These are phyloP conservation scores for Venturia aucupariae DNA, from an alignment of 2,329 filamentous ascomycete genomes.

Conservation along the genomic window DNA sequence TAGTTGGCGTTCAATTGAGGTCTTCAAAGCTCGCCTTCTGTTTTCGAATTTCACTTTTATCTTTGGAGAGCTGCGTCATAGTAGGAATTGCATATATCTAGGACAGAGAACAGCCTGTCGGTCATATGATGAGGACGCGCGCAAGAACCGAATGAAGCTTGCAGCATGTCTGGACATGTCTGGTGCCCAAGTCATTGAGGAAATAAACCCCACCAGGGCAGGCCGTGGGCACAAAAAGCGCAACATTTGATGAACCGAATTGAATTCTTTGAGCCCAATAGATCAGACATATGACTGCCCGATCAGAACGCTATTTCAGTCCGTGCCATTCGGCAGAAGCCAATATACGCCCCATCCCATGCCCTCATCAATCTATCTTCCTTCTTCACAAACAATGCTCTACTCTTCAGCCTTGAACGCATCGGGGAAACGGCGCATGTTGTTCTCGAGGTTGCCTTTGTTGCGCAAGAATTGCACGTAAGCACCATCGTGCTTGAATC, in stretches of 20 bases:
- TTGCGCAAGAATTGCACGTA: constrained; percentile 99
- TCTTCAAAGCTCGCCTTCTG: too few species aligned
- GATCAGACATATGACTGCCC: background rate
- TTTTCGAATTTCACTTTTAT: too few species aligned
- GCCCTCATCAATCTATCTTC: constrained; percentile 4
- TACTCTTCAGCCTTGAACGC: constrained; percentile 52
- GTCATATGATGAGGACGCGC: too few species aligned
- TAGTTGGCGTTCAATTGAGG: too few species aligned
- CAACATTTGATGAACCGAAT: background rate
- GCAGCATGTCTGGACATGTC: too few species aligned
- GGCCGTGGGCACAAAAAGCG: background rate
- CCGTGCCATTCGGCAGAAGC: background rate
- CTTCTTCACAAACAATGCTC: constrained; percentile 1
- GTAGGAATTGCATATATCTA: too few species aligned
- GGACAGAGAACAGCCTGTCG: too few species aligned
- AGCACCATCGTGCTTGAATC: constrained; percentile 93
- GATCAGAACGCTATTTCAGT: background rate
- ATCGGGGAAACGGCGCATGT: constrained; percentile 91
- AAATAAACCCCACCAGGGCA: too few species aligned
- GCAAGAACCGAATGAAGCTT: too few species aligned
- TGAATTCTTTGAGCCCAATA: background rate
- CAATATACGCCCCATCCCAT: background rate
- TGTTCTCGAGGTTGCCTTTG: constrained; percentile 74
- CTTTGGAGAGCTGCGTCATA: too few species aligned
- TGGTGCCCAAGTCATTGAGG: too few species aligned